Conservation (phyloP, 2,329 filamentous ascomycete species). For the Botryotinia convoluta region DNA sequence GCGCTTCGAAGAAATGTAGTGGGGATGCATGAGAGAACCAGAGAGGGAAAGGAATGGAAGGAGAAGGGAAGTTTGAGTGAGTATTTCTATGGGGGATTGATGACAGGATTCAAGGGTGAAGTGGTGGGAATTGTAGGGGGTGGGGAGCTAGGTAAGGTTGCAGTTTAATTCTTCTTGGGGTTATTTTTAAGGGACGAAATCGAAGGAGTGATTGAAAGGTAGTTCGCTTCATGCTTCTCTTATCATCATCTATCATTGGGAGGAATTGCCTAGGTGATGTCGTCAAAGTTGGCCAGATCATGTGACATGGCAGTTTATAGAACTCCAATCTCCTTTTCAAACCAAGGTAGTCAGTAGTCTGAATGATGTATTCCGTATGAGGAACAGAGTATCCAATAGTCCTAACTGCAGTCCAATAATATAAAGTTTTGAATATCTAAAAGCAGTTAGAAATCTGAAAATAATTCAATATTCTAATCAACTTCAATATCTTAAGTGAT, state of each 20-base stretch:
- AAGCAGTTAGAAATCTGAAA: no score
- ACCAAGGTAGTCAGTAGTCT: background rate
- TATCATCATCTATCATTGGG: rapidly evolving
- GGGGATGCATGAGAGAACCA: slow-evolving; percentile 35
- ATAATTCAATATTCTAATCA: no score
- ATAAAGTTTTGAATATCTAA: no score
- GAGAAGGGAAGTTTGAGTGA: slow-evolving; percentile 31
- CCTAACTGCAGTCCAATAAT: no score
- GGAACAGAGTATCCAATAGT: background rate
- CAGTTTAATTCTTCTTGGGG: background rate
- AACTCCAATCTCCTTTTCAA: no score
- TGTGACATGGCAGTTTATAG: background rate
- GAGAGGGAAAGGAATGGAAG: slow-evolving; percentile 30
- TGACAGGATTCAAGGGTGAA: slow-evolving; percentile 31
- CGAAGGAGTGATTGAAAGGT: background rate
- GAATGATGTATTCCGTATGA: background rate
- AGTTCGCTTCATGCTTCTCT: background rate
- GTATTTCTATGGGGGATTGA: slow-evolving; percentile 26
- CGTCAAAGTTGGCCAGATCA: background rate
- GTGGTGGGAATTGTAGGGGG: slow-evolving; percentile 35
- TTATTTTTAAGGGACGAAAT: background rate
- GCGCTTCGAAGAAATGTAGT: slow-evolving; percentile 41
- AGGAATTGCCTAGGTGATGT: background rate
- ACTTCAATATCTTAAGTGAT: no score
- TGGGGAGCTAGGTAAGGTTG: slow-evolving; percentile 31